Percentiles rank a stretch among this genome's conserved stretches.
These are phyloP conservation scores for Emericellopsis atlantica DNA, from an alignment of 2,329 filamentous ascomycete genomes.

Conservation along the genomic window DNA sequence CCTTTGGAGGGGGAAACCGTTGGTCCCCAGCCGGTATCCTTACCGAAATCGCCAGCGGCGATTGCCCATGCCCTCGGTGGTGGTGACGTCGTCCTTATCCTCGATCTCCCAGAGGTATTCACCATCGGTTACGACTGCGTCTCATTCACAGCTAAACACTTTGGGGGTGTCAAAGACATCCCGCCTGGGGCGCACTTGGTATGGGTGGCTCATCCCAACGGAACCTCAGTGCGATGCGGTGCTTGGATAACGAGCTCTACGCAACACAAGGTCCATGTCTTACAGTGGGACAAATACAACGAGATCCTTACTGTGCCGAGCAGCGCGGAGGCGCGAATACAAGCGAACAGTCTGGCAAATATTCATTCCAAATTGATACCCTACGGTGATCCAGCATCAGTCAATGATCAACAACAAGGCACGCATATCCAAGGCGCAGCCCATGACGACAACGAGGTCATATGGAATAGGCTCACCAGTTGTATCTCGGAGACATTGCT, in stretches of 20 bases:
- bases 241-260: conserved; percentile 39
- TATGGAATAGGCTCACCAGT: conserved; percentile 41
- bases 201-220: conserved; percentile 39
- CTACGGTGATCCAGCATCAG: conserved; percentile 24
- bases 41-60: too few species aligned
- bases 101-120: conserved; percentile 36
- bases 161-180: conserved; percentile 41
- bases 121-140: conserved; percentile 41
- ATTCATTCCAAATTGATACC: conserved; percentile 29
- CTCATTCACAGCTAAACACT: conserved; percentile 31
- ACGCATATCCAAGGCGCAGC: conserved; percentile 3
- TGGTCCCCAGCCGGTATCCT: conserved; percentile 4
- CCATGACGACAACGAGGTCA: conserved; percentile 11
- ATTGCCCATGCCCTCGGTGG: conserved; percentile 8
- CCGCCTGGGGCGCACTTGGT: conserved; percentile 45
- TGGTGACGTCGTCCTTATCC: conserved; percentile 39
- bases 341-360: conserved; percentile 24
- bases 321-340: conserved; percentile 29
- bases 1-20: conserved; percentile 10
- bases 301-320: conserved; percentile 39
- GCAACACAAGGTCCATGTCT: conserved; percentile 24
- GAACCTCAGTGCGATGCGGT: conserved; percentile 36
- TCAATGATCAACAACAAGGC: conserved; percentile 3
- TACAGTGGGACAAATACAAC: conserved; percentile 43
- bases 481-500: conserved; percentile 32